Conservation (phyloP, 2,329 filamentous ascomycete species). For the Ceratocystis colombiana region DNA sequence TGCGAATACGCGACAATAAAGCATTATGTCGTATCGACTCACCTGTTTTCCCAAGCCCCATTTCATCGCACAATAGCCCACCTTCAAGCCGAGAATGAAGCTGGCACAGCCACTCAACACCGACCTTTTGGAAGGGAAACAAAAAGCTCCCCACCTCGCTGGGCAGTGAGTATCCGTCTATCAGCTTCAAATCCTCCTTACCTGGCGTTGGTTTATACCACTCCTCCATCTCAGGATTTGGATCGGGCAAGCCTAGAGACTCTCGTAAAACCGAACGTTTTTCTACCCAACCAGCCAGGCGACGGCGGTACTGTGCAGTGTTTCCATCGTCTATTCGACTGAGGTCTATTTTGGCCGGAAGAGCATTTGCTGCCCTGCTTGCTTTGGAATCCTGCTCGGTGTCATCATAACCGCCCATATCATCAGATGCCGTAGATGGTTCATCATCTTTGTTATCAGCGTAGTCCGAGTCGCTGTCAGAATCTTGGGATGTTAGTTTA, state of each 20-base stretch:
- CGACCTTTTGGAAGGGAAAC: conserved; percentile 95
- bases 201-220: conserved; percentile 84
- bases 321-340: conserved; percentile 76
- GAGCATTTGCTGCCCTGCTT: conserved; percentile 21
- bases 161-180: conserved; percentile 67
- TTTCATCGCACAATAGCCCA: conserved; percentile 93
- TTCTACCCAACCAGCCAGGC: conserved; percentile 63
- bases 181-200: conserved; percentile 62
- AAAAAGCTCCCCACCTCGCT: conserved; percentile 87
- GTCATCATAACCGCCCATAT: conserved; percentile 24
- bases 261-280: conserved; percentile 22
- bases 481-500: not conserved
- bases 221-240: conserved; percentile 43
- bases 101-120: conserved; percentile 92
- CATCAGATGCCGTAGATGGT: conserved; percentile 15
- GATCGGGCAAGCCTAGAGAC: conserved; percentile 32
- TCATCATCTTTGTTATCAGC: conserved; percentile 11
- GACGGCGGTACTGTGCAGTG: conserved; percentile 65
- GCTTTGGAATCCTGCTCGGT: conserved; percentile 19
- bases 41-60: conserved; percentile 91
- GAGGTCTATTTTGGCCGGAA: conserved; percentile 36
- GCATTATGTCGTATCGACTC: conserved; percentile 12
- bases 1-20: not conserved
- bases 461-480: conserved; percentile 11
- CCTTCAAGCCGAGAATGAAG: conserved; percentile 81